Evolutionary conservation across 2,329 filamentous ascomycete species (phyloP).

Genomic region (Phoma sp.): DNA sequence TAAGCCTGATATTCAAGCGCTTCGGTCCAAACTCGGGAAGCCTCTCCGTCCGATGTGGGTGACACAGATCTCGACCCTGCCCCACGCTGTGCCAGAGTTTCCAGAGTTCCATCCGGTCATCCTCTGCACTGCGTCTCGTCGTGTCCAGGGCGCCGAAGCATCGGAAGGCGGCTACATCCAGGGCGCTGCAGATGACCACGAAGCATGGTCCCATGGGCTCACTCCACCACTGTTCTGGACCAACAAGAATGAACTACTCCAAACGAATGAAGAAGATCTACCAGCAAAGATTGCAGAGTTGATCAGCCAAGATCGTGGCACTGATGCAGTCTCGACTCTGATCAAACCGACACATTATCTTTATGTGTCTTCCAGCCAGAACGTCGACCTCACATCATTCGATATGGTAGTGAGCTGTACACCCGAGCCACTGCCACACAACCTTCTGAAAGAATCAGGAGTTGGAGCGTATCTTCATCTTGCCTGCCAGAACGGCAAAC

Average conservation of each 20-base stretch:
- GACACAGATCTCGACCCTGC: slow-evolving; percentile 67
- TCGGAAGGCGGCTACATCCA: slow-evolving; percentile 84
- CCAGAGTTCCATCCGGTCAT: slow-evolving; percentile 73
- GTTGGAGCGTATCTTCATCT: slow-evolving; percentile 62
- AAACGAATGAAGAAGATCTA: slow-evolving; percentile 69
- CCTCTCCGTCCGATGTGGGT: slow-evolving; percentile 83
- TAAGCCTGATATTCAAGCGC: slow-evolving; percentile 61
- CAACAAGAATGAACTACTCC: slow-evolving; percentile 66
- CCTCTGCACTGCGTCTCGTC: slow-evolving; percentile 82
- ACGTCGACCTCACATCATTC: slow-evolving; percentile 47
- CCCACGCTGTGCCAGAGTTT: slow-evolving; percentile 57
- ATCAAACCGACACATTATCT: slow-evolving; percentile 52
- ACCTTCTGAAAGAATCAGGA: slow-evolving; percentile 16
- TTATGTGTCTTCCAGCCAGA: slow-evolving; percentile 49
- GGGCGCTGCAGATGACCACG: slow-evolving; percentile 91
- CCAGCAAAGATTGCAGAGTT: slow-evolving; percentile 58
- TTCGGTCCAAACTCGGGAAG: slow-evolving; percentile 67
- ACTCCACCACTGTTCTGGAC: slow-evolving; percentile 82
- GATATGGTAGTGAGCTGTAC: slow-evolving; percentile 54
- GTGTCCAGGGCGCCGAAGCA: slow-evolving; percentile 71
- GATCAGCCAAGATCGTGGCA: slow-evolving; percentile 29
- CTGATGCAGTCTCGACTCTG: slow-evolving; percentile 40
- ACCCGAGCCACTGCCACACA: slow-evolving; percentile 45
- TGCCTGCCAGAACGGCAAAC: slow-evolving; percentile 73
- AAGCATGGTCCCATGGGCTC: slow-evolving; percentile 87